phyloP scores from a whole-genome alignment of 176 grass and related monocot genomes.

The Ananas comosus region DNA sequence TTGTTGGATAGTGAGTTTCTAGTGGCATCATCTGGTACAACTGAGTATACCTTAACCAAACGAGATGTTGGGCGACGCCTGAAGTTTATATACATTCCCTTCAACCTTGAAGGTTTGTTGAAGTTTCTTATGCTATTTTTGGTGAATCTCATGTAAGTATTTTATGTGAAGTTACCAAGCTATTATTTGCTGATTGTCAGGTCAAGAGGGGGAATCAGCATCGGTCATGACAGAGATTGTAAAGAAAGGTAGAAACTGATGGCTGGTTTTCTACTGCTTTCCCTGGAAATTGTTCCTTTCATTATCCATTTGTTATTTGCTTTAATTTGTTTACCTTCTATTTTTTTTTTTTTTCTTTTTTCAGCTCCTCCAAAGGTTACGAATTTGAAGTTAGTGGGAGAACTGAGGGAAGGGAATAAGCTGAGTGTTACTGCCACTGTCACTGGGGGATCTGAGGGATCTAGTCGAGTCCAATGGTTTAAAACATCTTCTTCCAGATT shows the following conservation, averaged over 20 bases:
- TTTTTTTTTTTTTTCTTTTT: background rate
- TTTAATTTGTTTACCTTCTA: background rate
- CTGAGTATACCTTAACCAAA: constrained; percentile 56
- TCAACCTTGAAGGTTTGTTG: constrained; percentile 81
- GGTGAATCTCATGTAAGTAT: background rate
- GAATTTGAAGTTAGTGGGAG: constrained; percentile 72
- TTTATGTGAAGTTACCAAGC: background rate
- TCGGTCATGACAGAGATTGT: constrained; percentile 52
- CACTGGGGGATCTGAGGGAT: constrained; percentile 71
- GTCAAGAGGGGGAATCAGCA: constrained; percentile 64
- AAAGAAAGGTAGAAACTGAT: constrained; percentile 63
- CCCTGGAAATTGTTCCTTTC: background rate
- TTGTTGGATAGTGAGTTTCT: constrained; percentile 45
- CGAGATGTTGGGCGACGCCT: constrained; percentile 53
- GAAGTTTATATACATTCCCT: constrained; percentile 74
- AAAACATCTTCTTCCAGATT: constrained; percentile 59
- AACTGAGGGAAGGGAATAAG: constrained; percentile 85
- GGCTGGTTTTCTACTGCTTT: background rate
- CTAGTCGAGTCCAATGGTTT: constrained; percentile 91
- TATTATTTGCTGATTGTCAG: constrained; percentile 35
- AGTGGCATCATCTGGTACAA: constrained; percentile 61
- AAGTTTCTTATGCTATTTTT: background rate
- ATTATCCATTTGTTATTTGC: background rate
- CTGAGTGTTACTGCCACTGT: constrained; percentile 53
- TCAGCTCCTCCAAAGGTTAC: constrained; percentile 82